These are phyloP conservation scores for Trifolium subterraneum DNA, from an alignment of 306 rosid species.

Conservation along the genomic window DNA sequence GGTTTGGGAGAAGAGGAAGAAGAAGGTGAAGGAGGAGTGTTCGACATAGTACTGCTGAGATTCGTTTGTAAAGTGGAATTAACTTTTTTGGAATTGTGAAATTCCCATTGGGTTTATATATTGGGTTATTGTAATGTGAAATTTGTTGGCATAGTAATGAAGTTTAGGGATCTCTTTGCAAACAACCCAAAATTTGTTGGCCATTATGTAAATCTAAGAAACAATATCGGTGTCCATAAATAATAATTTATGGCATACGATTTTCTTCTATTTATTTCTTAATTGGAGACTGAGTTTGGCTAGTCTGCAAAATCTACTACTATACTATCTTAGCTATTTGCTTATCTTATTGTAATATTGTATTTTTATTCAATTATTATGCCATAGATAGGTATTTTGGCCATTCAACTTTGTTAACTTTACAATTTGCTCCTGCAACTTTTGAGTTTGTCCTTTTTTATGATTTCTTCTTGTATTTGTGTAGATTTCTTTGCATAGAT, in stretches of 20 bases:
- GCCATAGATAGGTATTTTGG: neutral
- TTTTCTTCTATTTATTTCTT: neutral
- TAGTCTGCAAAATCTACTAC: neutral
- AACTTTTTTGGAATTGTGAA: no score
- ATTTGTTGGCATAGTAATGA: no score
- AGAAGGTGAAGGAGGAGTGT: no score
- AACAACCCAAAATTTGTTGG: neutral
- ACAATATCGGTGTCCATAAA: neutral
- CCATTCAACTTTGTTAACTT: conserved; percentile 13
- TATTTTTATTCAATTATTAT: neutral
- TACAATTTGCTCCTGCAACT: neutral
- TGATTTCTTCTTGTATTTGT: conserved; percentile 6
- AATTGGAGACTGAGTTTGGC: neutral
- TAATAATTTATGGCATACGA: neutral
- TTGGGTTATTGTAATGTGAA: no score
- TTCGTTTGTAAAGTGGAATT: no score
- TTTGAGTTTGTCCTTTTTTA: neutral
- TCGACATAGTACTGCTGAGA: no score
- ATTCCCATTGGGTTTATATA: no score
- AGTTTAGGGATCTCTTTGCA: neutral
- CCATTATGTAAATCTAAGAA: neutral
- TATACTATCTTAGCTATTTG: neutral
- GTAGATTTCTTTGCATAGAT: neutral
- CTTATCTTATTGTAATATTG: neutral
- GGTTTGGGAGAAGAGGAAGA: no score